Conservation (phyloP, 2,329 filamentous ascomycete species). For the Stromatinia cepivora region DNA sequence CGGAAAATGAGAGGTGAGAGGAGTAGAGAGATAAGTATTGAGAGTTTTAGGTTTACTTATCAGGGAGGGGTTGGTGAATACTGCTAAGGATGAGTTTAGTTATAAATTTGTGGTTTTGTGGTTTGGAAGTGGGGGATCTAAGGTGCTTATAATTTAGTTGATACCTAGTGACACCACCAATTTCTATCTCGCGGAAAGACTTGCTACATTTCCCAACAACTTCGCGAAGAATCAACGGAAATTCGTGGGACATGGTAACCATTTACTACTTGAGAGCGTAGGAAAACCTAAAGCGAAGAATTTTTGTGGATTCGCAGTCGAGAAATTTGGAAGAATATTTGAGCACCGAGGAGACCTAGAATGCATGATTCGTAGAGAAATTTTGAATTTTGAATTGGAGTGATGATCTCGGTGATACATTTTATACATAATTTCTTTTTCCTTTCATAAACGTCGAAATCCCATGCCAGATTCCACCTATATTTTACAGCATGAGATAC, state of each 20-base stretch:
- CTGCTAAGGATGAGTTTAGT: neutral
- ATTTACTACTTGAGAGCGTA: neutral
- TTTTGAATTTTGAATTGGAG: conserved; percentile 4
- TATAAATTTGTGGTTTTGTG: neutral
- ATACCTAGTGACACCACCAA: neutral
- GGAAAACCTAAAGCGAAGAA: neutral
- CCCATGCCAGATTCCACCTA: neutral
- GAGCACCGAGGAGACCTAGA: neutral
- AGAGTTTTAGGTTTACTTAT: neutral
- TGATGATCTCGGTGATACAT: conserved; percentile 9
- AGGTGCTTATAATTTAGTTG: neutral
- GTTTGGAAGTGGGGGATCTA: neutral
- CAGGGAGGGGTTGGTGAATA: neutral
- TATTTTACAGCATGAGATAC: neutral
- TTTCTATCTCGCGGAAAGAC: neutral
- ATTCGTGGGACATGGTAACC: neutral
- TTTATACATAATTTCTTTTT: neutral
- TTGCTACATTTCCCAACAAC: neutral
- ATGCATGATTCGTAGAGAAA: neutral
- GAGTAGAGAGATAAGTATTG: neutral
- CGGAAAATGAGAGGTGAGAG: neutral
- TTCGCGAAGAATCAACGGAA: neutral
- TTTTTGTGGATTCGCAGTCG: neutral
- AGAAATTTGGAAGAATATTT: neutral
- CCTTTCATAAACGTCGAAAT: neutral